These are phyloP conservation scores for Alliaria petiolata DNA, from an alignment of 345 rosid genomes.

Conservation along the genomic window DNA sequence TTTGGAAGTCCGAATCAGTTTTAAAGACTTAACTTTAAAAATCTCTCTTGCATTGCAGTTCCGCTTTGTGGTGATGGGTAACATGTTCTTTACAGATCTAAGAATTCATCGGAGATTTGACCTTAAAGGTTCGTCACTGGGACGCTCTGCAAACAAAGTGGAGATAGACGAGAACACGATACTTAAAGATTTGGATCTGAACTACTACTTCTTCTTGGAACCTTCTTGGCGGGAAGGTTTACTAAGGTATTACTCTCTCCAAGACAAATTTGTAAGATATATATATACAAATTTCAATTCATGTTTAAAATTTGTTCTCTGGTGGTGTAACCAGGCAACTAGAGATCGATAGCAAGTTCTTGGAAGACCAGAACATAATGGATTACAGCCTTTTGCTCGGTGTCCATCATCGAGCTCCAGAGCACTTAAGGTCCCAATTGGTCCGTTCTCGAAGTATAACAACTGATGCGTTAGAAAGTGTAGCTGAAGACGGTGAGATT, in stretches of 20 bases:
- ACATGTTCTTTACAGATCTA: slow-evolving; percentile 97
- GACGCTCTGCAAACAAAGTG: slow-evolving; percentile 85
- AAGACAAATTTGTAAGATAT: background rate
- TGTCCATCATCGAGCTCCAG: slow-evolving; percentile 98
- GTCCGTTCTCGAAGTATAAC: slow-evolving; percentile 40
- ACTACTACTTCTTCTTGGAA: slow-evolving; percentile 74
- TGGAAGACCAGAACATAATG: slow-evolving; percentile 86
- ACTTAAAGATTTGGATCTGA: slow-evolving; percentile 92
- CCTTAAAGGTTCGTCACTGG: slow-evolving; percentile 91
- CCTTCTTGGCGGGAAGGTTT: slow-evolving; percentile 95
- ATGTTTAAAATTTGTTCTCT: background rate
- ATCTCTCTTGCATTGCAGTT: slow-evolving; percentile 56
- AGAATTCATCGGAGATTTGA: slow-evolving; percentile 95
- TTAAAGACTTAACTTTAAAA: slow-evolving; percentile 1
- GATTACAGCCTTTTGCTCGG: slow-evolving; percentile 98
- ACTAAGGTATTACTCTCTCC: slow-evolving; percentile 44
- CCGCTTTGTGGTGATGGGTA: slow-evolving; percentile 99
- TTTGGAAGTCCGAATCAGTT: background rate
- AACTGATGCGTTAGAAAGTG: slow-evolving; percentile 70
- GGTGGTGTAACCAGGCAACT: slow-evolving; percentile 58
- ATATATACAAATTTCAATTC: background rate
- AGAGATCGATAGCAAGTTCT: slow-evolving; percentile 75
- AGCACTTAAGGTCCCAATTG: slow-evolving; percentile 53
- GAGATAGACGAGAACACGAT: slow-evolving; percentile 96
- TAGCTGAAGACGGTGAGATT: slow-evolving; percentile 84